phyloP scores from a whole-genome alignment of 1,139 yeast species.

The Kurtzmaniella natalensis region DNA sequence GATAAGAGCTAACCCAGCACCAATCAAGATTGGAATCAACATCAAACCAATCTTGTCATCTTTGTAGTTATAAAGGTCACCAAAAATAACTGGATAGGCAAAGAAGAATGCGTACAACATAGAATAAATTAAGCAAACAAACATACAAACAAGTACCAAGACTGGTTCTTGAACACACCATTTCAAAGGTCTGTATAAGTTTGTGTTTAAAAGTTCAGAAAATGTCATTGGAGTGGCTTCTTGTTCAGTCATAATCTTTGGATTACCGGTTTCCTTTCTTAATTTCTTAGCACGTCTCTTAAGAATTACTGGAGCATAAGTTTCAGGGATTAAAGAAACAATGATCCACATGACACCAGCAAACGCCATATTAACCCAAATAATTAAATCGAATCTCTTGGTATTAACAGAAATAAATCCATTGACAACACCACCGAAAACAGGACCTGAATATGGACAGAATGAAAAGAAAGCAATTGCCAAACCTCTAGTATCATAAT shows the following conservation, averaged over 20 bases:
- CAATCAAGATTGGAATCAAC: slow-evolving; percentile 84
- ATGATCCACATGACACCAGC: slow-evolving; percentile 78
- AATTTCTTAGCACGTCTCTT: slow-evolving; percentile 64
- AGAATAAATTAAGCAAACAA: slow-evolving; percentile 84
- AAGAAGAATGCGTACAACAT: slow-evolving; percentile 87
- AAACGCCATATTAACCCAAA: slow-evolving; percentile 91
- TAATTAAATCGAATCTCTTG: slow-evolving; percentile 61
- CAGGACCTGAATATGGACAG: slow-evolving; percentile 93
- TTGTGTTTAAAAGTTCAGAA: slow-evolving; percentile 59
- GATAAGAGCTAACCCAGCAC: slow-evolving; percentile 67
- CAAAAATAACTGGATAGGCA: slow-evolving; percentile 78
- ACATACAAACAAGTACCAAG: slow-evolving; percentile 73
- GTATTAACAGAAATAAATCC: slow-evolving; percentile 78
- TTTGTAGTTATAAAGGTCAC: slow-evolving; percentile 58
- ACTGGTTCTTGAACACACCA: slow-evolving; percentile 80
- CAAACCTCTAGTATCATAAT: slow-evolving; percentile 74
- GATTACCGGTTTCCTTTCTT: slow-evolving; percentile 77
- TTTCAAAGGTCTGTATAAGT: slow-evolving; percentile 70
- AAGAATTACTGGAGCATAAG: slow-evolving; percentile 84
- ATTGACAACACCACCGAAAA: slow-evolving; percentile 82
- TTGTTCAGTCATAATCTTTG: slow-evolving; percentile 85
- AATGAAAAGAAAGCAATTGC: slow-evolving; percentile 90
- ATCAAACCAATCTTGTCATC: slow-evolving; percentile 75
- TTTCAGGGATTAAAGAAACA: slow-evolving; percentile 69
- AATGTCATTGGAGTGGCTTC: slow-evolving; percentile 72